A percentile compares a stretch with the other conserved stretches of the same genome.
Evolutionary conservation across 768 basidiomycete genomes (phyloP).

Genomic region (Clitopilus passeckerianus): DNA sequence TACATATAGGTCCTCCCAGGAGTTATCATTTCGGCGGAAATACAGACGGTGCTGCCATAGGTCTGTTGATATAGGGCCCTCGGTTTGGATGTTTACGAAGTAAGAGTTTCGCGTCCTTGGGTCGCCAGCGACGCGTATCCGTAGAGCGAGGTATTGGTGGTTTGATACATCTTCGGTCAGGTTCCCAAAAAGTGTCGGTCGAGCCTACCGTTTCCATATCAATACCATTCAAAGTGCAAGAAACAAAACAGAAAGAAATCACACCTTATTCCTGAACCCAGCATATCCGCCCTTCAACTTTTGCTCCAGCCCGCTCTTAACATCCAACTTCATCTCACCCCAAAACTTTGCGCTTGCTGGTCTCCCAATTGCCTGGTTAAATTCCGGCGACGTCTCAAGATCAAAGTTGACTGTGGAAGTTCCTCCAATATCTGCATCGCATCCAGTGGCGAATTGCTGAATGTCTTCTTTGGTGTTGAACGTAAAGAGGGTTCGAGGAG

Average conservation of each 20-base stretch:
- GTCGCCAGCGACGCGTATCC: conserved; percentile 74
- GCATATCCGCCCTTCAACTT: conserved; percentile 84
- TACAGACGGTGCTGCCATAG: conserved; percentile 95
- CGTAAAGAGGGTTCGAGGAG: conserved; percentile 60
- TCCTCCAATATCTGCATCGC: conserved; percentile 87
- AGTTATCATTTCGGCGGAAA: conserved; percentile 57
- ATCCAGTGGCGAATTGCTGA: conserved; percentile 67
- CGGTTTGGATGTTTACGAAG: conserved; percentile 91
- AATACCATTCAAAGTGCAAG: not conserved
- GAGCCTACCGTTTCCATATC: conserved; percentile 32
- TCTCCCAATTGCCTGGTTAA: conserved; percentile 39
- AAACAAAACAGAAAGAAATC: conserved; percentile 2
- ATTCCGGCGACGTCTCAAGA: conserved; percentile 49
- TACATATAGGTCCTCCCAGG: conserved; percentile 83
- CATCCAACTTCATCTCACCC: conserved; percentile 72
- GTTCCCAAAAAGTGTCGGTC: conserved; percentile 86
- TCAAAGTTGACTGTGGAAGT: conserved; percentile 75
- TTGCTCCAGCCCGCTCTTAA: conserved; percentile 61
- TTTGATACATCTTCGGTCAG: conserved; percentile 78
- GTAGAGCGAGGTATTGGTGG: conserved; percentile 77
- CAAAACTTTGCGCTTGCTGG: conserved; percentile 65
- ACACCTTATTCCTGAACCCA: conserved; percentile 82
- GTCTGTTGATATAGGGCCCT: conserved; percentile 73
- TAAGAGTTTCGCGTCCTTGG: conserved; percentile 77
- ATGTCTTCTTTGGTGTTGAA: conserved; percentile 60